phyloP scores from a whole-genome alignment of 768 basidiomycete genomes.

The Dentipellis fragilis region DNA sequence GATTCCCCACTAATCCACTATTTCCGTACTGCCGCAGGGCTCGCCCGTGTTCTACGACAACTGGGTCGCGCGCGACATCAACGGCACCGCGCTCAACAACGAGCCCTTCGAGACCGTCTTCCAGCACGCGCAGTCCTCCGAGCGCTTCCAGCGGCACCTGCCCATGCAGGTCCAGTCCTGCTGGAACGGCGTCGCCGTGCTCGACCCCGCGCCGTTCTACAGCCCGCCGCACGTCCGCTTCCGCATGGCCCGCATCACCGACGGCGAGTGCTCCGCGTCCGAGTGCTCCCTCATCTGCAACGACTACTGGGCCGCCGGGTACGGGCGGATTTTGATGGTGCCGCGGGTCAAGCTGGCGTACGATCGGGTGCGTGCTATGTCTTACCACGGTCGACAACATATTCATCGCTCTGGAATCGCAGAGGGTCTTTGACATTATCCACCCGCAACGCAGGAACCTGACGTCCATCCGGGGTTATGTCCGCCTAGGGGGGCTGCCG shows the following conservation, averaged over 20 bases:
- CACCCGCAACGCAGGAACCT: constrained; percentile 87
- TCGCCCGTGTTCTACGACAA: constrained; percentile 96
- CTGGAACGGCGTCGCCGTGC: constrained; percentile 96
- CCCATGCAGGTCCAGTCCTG: constrained; percentile 96
- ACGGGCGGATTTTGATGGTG: constrained; percentile 96
- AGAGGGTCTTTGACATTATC: constrained; percentile 93
- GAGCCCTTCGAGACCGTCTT: constrained; percentile 94
- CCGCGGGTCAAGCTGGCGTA: constrained; percentile 95
- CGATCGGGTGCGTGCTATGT: constrained; percentile 50
- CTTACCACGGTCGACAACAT: not conserved
- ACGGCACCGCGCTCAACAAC: constrained; percentile 96
- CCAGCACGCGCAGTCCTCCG: constrained; percentile 66
- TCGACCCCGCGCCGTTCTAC: constrained; percentile 96
- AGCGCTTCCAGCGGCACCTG: constrained; percentile 84
- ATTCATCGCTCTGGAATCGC: constrained; percentile 5
- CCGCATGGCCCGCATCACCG: constrained; percentile 85
- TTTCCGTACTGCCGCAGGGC: constrained; percentile 25
- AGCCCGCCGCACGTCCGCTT: constrained; percentile 83
- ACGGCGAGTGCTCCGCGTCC: constrained; percentile 88
- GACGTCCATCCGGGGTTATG: constrained; percentile 91
- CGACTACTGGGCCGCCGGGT: constrained; percentile 95
- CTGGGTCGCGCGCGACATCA: constrained; percentile 98
- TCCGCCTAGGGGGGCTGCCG: constrained; percentile 89
- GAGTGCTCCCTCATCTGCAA: constrained; percentile 98
- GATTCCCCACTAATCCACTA: not conserved